Evolutionary conservation across 768 basidiomycete genomes (phyloP), one percentile per base, ranked within the genome.

Genomic region (Rhizopogon roseolus): DNA sequence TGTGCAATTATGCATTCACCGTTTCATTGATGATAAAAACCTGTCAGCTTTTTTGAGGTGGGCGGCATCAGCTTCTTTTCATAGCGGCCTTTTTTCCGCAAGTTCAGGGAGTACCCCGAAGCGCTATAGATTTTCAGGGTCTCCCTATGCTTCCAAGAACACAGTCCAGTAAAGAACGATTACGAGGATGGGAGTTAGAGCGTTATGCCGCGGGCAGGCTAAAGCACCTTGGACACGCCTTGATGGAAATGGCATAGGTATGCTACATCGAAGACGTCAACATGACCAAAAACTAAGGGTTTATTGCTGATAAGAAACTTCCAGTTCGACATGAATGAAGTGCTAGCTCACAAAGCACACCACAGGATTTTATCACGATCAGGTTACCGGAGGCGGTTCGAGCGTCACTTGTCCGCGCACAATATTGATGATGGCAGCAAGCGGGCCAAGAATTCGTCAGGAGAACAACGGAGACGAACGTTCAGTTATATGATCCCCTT

Each of bases 41-140:
- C 34, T 36, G 34, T 13, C 34, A 11, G 34, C 13, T 34, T 48
- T 22, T 19, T 48, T 48, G 34, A 8, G 19, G 19, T 9, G 32
- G 44, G 22, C 22, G 3, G 1, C 28, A 48, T 48, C 46, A 48
- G 34, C 34, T 32, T 17, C 4, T 19, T 16, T 16, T 36, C 36
- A 48, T 36, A 16, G 32, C 34, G 34, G 34, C 14, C 13, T 48
- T 36, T 48, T 36, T 36, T 34, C 46, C 34, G 34, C 34, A 16
- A 48, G 22, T 36, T 48, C 46, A 48, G 46, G 46, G 46, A 48
- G 22, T 19, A 48, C 46, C 46, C 32, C 22, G 46, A 36, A 36
- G 22, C 16, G 16, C 34, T 22, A 22, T 36, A 48, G 46, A 48
- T 48, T 48, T 48, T 48, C 46, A 48, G 46, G 46, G 46, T 48